Conservation (phyloP, 2,329 filamentous ascomycete species). For the Bipolaris sorokiniana region DNA sequence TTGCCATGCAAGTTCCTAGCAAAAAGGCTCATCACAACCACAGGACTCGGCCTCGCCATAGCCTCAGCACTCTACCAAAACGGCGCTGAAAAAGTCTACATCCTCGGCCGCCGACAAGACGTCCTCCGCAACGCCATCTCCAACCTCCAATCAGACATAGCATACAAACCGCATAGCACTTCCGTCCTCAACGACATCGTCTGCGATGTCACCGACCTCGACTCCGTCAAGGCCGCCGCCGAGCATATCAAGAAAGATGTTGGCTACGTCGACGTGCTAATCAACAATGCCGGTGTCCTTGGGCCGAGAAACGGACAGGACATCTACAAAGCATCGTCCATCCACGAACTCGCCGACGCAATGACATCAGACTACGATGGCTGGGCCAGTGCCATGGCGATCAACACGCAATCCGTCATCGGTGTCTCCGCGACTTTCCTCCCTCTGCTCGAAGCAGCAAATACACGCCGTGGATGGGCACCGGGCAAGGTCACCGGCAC, state of each 20-base stretch:
- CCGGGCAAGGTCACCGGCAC: conserved; percentile 40
- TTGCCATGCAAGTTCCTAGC: not conserved
- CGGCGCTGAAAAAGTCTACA: conserved; percentile 53
- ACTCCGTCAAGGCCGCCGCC: conserved; percentile 51
- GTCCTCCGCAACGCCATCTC: conserved; percentile 51
- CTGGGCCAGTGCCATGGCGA: conserved; percentile 50
- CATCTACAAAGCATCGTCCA: conserved; percentile 52
- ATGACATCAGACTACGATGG: conserved; percentile 43
- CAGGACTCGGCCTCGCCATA: conserved; percentile 50
- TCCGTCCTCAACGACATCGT: conserved; percentile 49
- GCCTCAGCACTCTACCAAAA: conserved; percentile 51
- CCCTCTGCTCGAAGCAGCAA: conserved; percentile 54
- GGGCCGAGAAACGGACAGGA: conserved; percentile 53
- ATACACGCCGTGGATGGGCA: conserved; percentile 51
- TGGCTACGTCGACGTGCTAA: conserved; percentile 59
- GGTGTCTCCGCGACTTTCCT: conserved; percentile 55
- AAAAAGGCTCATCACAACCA: conserved; percentile 8
- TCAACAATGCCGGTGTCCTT: conserved; percentile 59
- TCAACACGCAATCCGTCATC: conserved; percentile 55
- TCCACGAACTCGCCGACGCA: conserved; percentile 52
- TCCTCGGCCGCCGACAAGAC: conserved; percentile 53
- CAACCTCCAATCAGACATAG: conserved; percentile 35
- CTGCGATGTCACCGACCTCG: conserved; percentile 53
- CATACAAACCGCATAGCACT: conserved; percentile 33
- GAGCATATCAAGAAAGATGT: conserved; percentile 51